phyloP scores from a whole-genome alignment of 352 stramenopile genomes.

The Globisporangium rhizosaccharum region DNA sequence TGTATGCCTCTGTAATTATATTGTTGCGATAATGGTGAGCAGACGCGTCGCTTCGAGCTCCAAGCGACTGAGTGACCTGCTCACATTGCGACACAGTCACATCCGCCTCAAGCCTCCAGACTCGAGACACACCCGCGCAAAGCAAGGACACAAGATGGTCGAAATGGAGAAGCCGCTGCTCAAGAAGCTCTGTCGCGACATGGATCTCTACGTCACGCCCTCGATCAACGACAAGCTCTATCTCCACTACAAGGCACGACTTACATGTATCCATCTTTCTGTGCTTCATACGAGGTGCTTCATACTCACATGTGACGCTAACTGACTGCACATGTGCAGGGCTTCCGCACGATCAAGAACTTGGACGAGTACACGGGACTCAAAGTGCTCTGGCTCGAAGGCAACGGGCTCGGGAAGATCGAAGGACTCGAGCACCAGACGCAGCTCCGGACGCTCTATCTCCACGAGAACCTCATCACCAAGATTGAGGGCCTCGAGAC shows the following conservation, averaged over 20 bases:
- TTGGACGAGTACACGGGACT: constrained; percentile 93
- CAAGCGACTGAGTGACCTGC: too few relatives aligned
- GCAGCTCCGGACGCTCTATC: constrained; percentile 87
- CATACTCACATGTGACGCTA: not conserved
- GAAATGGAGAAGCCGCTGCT: constrained; percentile 88
- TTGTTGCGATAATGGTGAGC: too few relatives aligned
- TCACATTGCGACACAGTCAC: too few relatives aligned
- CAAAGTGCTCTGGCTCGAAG: constrained; percentile 93
- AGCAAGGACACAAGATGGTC: constrained; percentile 30
- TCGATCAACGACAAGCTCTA: constrained; percentile 95
- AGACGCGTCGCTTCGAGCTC: too few relatives aligned
- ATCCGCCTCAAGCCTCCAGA: too few relatives aligned
- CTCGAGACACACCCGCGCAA: too few relatives aligned
- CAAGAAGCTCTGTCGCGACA: constrained; percentile 87
- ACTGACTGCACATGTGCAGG: constrained; percentile 19
- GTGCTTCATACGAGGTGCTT: not conserved
- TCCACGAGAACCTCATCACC: constrained; percentile 95
- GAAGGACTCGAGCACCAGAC: constrained; percentile 86
- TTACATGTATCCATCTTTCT: not conserved
- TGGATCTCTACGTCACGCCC: constrained; percentile 90
- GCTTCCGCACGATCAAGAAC: constrained; percentile 91
- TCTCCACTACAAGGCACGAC: constrained; percentile 89
- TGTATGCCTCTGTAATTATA: too few relatives aligned
- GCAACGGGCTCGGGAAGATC: constrained; percentile 89
- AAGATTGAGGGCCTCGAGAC: constrained; percentile 83